phyloP scores from a whole-genome alignment of 148 eudicot species.

The Chenopodium quinoa region DNA sequence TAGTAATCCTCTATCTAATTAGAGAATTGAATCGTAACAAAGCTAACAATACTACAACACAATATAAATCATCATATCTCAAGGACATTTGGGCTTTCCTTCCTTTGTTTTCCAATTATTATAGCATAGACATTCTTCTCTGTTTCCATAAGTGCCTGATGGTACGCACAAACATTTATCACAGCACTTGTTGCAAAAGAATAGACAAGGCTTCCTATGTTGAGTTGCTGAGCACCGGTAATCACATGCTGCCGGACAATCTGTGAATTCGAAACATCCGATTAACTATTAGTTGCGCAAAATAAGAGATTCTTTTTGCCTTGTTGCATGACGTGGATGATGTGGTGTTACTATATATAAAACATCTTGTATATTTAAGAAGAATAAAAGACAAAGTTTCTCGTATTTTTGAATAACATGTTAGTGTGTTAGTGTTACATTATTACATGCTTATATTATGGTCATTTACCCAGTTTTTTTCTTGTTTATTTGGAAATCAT shows the following conservation, averaged over 20 bases:
- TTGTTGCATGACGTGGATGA: too few species aligned
- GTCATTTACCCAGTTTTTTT: too few species aligned
- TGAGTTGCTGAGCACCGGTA: constrained; percentile 31
- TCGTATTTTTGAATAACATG: too few species aligned
- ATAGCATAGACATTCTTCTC: constrained; percentile 28
- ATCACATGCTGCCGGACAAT: constrained; percentile 27
- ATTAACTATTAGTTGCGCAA: too few species aligned
- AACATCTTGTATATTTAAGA: too few species aligned
- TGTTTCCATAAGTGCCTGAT: constrained; percentile 29
- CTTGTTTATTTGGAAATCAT: too few species aligned
- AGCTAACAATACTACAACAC: too few species aligned
- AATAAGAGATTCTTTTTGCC: too few species aligned
- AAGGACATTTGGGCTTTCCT: constrained; percentile 34
- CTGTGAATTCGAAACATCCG: neutral
- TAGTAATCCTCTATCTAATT: neutral
- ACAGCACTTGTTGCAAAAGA: constrained; percentile 26
- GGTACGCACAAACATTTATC: constrained; percentile 33
- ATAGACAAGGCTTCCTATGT: constrained; percentile 24
- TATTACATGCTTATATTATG: too few species aligned
- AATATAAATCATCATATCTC: neutral
- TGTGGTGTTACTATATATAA: too few species aligned
- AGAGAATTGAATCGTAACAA: neutral
- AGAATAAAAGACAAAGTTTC: too few species aligned
- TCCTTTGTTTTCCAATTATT: constrained; percentile 21
- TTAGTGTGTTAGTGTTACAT: too few species aligned